Evolutionary conservation across 257 asterid species (phyloP).

Genomic region (Penstemon newberryi): DNA sequence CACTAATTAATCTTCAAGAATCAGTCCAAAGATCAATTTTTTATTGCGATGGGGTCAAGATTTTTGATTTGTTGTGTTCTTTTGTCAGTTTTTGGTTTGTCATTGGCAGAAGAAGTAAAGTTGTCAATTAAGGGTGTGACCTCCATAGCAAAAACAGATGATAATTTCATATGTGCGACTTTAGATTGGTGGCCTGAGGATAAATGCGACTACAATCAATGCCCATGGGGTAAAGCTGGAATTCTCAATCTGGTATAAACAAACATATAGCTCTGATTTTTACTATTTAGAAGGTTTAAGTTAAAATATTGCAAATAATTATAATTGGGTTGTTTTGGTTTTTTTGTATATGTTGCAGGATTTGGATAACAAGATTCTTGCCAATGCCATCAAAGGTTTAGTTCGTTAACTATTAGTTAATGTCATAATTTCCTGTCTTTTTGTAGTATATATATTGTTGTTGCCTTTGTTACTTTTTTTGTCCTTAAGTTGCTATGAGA

Average conservation of each 20-base stretch:
- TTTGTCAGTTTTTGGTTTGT: background rate
- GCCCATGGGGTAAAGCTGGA: constrained; percentile 54
- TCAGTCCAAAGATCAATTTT: background rate
- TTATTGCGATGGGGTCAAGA: background rate
- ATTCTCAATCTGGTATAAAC: constrained; percentile 33
- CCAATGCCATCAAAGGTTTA: constrained; percentile 66
- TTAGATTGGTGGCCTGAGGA: constrained; percentile 60
- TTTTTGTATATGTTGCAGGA: constrained; percentile 43
- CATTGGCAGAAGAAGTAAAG: constrained; percentile 7
- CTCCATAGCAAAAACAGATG: constrained; percentile 45
- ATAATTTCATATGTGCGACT: constrained; percentile 52
- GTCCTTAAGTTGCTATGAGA: no score
- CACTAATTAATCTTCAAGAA: no score
- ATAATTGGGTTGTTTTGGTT: background rate
- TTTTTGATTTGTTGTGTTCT: background rate
- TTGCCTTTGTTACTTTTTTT: no score
- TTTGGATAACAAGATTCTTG: constrained; percentile 58
- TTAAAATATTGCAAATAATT: background rate
- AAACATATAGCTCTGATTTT: background rate
- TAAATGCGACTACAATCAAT: constrained; percentile 48
- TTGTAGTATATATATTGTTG: no score
- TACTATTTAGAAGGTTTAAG: background rate
- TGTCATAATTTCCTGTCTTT: no score
- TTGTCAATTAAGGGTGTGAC: constrained; percentile 14
- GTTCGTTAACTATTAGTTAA: background rate